A percentile compares a stretch with the other conserved stretches of the same genome.
Evolutionary conservation across 2,329 filamentous ascomycete genomes (phyloP).

Genomic region (Dichotomopilus funicola): DNA sequence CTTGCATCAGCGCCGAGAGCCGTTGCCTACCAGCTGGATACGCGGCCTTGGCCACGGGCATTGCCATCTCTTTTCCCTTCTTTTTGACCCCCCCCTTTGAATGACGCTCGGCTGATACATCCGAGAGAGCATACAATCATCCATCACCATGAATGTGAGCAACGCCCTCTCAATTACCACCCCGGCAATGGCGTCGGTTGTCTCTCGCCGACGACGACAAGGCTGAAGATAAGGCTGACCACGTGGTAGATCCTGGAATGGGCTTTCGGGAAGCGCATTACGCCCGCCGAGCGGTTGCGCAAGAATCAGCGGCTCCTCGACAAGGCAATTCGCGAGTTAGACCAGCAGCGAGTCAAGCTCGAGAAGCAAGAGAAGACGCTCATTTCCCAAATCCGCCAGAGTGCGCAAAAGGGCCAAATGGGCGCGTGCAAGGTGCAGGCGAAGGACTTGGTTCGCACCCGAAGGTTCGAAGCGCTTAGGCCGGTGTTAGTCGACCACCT

Average conservation of each 20-base stretch:
- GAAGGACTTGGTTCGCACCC: constrained; percentile 89
- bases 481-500: background rate
- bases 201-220: constrained; percentile 49
- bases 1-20: too few relatives aligned
- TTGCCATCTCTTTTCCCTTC: background rate
- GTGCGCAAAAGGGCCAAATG: constrained; percentile 95
- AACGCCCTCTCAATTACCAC: background rate
- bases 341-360: constrained; percentile 88
- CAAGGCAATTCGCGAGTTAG: constrained; percentile 93
- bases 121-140: background rate
- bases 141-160: background rate
- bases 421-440: constrained; percentile 98
- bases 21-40: background rate
- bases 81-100: background rate
- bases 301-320: constrained; percentile 96
- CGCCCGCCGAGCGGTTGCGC: constrained; percentile 81
- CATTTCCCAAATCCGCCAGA: constrained; percentile 93
- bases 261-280: constrained; percentile 99
- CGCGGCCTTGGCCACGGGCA: constrained; percentile 6
- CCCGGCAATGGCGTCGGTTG: background rate
- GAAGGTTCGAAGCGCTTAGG: constrained; percentile 47
- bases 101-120: background rate
- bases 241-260: constrained; percentile 82
- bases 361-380: constrained; percentile 99
- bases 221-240: constrained; percentile 20